A percentile compares a stretch with the other conserved stretches of the same genome.
Evolutionary conservation across 768 basidiomycete genomes (phyloP).

Genomic region (Pleurotus citrinopileatus): DNA sequence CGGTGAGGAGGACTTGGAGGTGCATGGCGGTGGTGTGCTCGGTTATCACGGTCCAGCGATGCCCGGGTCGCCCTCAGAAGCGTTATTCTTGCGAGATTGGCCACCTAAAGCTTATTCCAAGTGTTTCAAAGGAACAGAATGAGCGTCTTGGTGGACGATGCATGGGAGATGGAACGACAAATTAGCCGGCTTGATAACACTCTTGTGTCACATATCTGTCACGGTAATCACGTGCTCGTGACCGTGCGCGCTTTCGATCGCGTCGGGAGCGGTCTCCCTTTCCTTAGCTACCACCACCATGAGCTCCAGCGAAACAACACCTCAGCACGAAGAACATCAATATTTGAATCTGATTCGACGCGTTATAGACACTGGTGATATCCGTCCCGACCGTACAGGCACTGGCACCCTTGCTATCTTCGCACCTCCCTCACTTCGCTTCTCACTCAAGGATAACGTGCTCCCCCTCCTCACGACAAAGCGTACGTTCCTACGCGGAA

Average conservation of each 20-base stretch:
- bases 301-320: not conserved
- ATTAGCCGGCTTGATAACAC: no score
- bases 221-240: not conserved
- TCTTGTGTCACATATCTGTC: no score
- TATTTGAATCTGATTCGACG: constrained; percentile 81
- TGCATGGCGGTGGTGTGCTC: not conserved
- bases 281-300: not conserved
- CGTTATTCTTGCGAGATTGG: no score
- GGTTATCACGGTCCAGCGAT: not conserved
- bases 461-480: constrained; percentile 95
- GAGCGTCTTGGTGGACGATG: no score
- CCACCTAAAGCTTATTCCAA: no score
- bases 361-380: constrained; percentile 74
- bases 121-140: no score
- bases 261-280: no score
- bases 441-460: constrained; percentile 72
- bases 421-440: constrained; percentile 86
- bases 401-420: constrained; percentile 93
- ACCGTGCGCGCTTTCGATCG: not conserved
- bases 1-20: not conserved
- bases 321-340: constrained; percentile 78
- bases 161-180: no score
- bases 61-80: not conserved
- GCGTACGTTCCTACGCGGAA: constrained; percentile 87
- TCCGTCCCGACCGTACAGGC: constrained; percentile 88